phyloP scores from a whole-genome alignment of 345 rosid genomes.

The Citrus cavaleriei region DNA sequence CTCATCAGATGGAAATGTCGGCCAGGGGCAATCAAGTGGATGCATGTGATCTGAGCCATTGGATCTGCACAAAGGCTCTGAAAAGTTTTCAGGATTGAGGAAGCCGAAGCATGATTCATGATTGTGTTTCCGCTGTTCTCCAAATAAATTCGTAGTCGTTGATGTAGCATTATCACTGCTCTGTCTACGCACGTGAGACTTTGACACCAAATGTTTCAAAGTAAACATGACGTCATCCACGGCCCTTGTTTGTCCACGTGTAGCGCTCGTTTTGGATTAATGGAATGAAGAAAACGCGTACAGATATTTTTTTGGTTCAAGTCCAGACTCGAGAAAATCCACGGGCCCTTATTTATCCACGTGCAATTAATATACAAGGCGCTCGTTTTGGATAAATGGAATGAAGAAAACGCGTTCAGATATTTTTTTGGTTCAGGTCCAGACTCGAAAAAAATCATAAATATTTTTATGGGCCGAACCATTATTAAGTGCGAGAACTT shows the following conservation, averaged over 20 bases:
- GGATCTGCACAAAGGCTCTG: neutral
- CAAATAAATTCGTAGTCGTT: neutral
- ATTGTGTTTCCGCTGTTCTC: neutral
- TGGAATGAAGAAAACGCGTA: neutral
- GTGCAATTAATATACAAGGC: too few relatives aligned
- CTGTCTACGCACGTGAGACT: conserved; percentile 6
- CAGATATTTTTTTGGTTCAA: too few relatives aligned
- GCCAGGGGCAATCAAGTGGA: neutral
- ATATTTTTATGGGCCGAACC: too few relatives aligned
- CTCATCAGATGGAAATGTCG: neutral
- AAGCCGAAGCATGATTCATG: neutral
- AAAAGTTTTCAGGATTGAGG: neutral
- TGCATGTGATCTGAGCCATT: conserved; percentile 4
- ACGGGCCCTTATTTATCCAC: too few relatives aligned
- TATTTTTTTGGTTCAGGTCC: too few relatives aligned
- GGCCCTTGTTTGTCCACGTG: too few relatives aligned
- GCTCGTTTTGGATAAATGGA: too few relatives aligned
- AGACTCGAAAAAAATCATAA: too few relatives aligned
- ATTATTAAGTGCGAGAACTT: too few relatives aligned
- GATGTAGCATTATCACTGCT: neutral
- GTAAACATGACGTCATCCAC: conserved; percentile 1
- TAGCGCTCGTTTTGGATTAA: neutral
- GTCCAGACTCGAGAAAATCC: too few relatives aligned
- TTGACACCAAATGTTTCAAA: neutral
- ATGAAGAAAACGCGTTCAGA: too few relatives aligned